These are phyloP conservation scores for Solanum sitiens DNA, from an alignment of 257 asterid species.

Conservation along the genomic window DNA sequence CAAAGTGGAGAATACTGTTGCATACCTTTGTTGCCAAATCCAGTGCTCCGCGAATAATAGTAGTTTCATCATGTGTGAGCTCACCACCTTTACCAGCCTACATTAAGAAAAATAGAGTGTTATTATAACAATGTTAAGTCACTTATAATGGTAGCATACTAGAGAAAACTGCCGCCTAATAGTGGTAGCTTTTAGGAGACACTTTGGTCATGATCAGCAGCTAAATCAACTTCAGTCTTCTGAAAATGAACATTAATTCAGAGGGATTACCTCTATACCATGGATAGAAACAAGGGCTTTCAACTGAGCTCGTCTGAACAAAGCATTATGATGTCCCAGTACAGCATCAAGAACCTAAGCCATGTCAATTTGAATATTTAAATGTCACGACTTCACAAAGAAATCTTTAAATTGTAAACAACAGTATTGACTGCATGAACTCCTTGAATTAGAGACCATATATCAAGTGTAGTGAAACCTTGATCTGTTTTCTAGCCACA, in stretches of 20 bases:
- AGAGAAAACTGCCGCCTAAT: background rate
- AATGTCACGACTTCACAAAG: background rate
- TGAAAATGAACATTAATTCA: background rate
- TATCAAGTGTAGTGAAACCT: background rate
- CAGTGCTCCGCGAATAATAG: conserved; percentile 92
- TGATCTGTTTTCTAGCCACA: background rate
- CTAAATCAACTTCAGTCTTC: background rate
- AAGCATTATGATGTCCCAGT: conserved; percentile 72
- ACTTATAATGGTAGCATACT: background rate
- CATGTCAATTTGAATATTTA: background rate
- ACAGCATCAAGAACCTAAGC: conserved; percentile 68
- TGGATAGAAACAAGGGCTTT: conserved; percentile 96
- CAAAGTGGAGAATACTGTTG: background rate
- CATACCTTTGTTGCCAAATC: conserved; percentile 89
- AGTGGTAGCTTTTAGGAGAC: background rate
- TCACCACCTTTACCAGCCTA: conserved; percentile 99
- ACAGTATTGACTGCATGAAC: background rate
- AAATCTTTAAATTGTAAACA: background rate
- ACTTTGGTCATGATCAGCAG: background rate
- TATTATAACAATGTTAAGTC: conserved; percentile 4
- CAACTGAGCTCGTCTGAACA: conserved; percentile 90
- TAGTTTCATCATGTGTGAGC: conserved; percentile 84
- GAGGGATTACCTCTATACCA: conserved; percentile 64
- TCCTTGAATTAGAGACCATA: background rate
- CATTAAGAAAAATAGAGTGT: background rate